Base-by-base conservation (phyloP, 768 basidiomycete species). In the Russula olivacea region DNA sequence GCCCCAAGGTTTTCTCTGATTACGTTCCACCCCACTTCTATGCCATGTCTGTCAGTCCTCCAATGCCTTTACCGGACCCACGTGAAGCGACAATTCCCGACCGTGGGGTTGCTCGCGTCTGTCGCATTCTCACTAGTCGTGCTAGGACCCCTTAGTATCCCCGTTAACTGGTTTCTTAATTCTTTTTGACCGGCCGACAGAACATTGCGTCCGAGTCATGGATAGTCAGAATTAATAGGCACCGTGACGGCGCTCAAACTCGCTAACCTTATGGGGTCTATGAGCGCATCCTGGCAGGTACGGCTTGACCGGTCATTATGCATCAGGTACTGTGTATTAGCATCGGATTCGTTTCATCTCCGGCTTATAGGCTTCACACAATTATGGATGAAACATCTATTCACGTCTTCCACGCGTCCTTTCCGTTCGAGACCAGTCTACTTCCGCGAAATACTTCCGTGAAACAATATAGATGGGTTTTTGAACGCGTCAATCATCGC, bases 381-480 rank as follows among this genome's bases (percentile, higher is more conserved):
- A 53, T 17, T 49, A 28, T 48, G 21, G 8, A n/a, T 19, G 73
- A 72, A 19, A 55, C 58, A 10, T 53, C 69, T 59, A 69, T 72
- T 30, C 73, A 72, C 28, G 41, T 41, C 8, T 17, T 50, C 49
- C 49, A 68, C 41, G 75, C 74, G 6, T 49, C 65, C 2, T 52
- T 61, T 34, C 32, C 40, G 11, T 60, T 57, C 9, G 36, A 23
- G 34, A 8, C 34, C 40, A 15, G 58, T 48, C 59, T 68, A 50
- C 72, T 68, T 14, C 21, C 72, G n/a, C 69, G 72, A 59, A 72
- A 72, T 68, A 50, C 72, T 68, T 14, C 21, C 72, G n/a, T 70
- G 72, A 59, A 72, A 72, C 58, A 68, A 70, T 45, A 9, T 66
- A 3, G 73, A 74, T 59, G 71, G 68, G 25, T 38, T 69, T 14